Conservation (phyloP, 345 rosid genomes). For the Excoecaria agallocha region DNA sequence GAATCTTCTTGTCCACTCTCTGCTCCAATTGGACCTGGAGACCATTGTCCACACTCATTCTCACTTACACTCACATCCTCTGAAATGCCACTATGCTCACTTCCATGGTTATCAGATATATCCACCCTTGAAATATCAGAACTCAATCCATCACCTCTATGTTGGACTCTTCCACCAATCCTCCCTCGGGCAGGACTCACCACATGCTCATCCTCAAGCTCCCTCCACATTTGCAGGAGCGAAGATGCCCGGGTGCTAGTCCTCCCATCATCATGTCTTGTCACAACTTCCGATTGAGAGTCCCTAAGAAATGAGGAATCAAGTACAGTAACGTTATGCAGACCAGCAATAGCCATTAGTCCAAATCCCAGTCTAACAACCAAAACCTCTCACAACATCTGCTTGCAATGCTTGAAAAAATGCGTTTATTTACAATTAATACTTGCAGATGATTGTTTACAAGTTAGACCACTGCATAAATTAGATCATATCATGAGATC, state of each 20-base stretch:
- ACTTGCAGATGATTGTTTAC: conserved; percentile 32
- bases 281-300: conserved; percentile 52
- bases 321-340: conserved; percentile 70
- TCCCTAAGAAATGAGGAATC: conserved; percentile 72
- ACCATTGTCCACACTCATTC: conserved; percentile 55
- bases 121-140: conserved; percentile 37
- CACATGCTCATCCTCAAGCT: conserved; percentile 82
- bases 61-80: conserved; percentile 48
- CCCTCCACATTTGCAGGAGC: conserved; percentile 81
- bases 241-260: conserved; percentile 69
- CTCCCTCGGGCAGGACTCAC: conserved; percentile 60
- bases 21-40: conserved; percentile 45
- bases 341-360: conserved; percentile 78
- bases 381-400: conserved; percentile 36
- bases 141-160: conserved; percentile 40
- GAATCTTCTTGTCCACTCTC: conserved; percentile 55
- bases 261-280: conserved; percentile 53
- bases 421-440: conserved; percentile 35
- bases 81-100: conserved; percentile 37
- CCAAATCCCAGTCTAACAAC: conserved; percentile 17
- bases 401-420: conserved; percentile 33
- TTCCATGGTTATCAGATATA: conserved; percentile 38
- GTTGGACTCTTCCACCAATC: conserved; percentile 43
- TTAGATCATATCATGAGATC: not conserved
- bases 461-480: conserved; percentile 31